A percentile compares a stretch with the other conserved stretches of the same genome.
Evolutionary conservation across 2,329 filamentous ascomycete species (phyloP).

Genomic region (Cladophialophora psammophila): DNA sequence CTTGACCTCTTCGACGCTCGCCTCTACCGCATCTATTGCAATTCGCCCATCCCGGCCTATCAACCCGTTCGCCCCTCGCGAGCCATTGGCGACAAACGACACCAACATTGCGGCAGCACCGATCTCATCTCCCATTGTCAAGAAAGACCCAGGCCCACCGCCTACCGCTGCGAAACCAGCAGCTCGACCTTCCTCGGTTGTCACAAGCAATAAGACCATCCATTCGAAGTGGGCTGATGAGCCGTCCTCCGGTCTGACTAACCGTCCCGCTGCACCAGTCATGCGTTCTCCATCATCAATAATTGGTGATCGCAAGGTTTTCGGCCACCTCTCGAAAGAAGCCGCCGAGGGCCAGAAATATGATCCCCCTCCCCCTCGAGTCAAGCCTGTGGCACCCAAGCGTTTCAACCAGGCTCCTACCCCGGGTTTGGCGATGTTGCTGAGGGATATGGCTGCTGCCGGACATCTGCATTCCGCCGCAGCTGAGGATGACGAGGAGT

Average conservation of each 20-base stretch:
- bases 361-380: slow-evolving; percentile 4
- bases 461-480: background rate
- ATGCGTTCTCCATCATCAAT: slow-evolving; percentile 2
- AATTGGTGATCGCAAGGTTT: slow-evolving; percentile 21
- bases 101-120: background rate
- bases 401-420: background rate
- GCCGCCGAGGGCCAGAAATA: slow-evolving; percentile 5
- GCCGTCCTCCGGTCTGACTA: background rate
- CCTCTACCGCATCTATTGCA: background rate
- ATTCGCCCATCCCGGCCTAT: background rate
- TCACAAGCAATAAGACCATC: slow-evolving; percentile 12
- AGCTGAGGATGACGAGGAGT: background rate
- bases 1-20: background rate
- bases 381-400: background rate
- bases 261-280: background rate
- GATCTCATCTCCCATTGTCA: background rate
- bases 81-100: slow-evolving; percentile 7
- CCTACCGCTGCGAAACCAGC: slow-evolving; percentile 10
- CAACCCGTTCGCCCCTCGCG: slow-evolving; percentile 32
- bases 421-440: background rate
- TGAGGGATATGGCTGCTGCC: background rate
- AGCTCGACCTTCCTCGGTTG: background rate
- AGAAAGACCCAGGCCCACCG: background rate
- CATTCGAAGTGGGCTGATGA: slow-evolving; percentile 29
- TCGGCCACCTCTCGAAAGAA: slow-evolving; percentile 7